Evolutionary conservation across 2,329 filamentous ascomycete genomes (phyloP), one percentile per base, ranked within the genome.

Genomic region (Nemania sp.): DNA sequence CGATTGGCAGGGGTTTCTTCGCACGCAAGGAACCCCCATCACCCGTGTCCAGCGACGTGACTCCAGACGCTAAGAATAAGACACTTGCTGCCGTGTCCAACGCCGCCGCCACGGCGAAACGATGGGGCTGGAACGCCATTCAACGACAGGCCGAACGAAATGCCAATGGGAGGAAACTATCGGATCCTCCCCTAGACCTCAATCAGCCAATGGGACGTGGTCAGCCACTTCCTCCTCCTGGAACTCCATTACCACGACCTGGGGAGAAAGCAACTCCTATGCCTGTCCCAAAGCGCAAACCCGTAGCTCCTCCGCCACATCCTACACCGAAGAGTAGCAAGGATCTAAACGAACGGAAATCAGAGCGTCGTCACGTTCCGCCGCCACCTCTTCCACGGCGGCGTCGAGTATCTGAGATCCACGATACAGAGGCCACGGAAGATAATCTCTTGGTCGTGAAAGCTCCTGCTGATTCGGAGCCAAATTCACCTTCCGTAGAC

Each of bases 161-260:
- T 20, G 49, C 56, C 7, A 64, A 68, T 33, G 65, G 65, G 22
- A 64, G 66, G 23, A 69, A 69, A 46, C 52, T 66, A 12, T 67
- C 68, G 5, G 68, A 70, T 48, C 60, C 66, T 19, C 63, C 62
- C 1, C 56, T 70, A 12, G 68, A 70, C 43, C 56, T 69, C 8
- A 70, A 68, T 49, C 65, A 67, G 44, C 68, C 68, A 19, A 70
- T 70, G 68, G 68, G 68, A 12, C 66, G 68, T 7, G 68, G 68
- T 6, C 68, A 69, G 15, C 68, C 68, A 2, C 53, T 70, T 2
- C 68, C 68, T 5, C 68, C 68, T 7, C 68, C 68, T 0, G 68
- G 68, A 8, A 69, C 63, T 5, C 68, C 68, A 9, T 61, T 70
- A 11, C 68, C 68, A 1, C 61, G 64, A 2, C 68, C 68, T 2